Evolutionary conservation across 352 stramenopile species (phyloP), one percentile per base, ranked within the genome.

Genomic region (Phytopythium oedochilum): DNA sequence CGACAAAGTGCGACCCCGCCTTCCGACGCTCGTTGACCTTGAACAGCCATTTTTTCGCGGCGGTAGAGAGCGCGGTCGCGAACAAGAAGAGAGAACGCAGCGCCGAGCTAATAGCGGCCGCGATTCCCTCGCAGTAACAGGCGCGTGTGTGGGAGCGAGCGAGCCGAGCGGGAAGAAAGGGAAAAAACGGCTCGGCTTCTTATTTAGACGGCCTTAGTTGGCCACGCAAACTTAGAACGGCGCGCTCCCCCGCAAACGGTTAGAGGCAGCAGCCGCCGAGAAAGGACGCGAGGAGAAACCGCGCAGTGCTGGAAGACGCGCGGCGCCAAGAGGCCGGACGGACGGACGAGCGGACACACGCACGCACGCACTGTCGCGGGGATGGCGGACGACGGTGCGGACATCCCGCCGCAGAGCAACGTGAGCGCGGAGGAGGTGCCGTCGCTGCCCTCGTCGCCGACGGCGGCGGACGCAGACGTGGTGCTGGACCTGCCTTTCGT

Each of bases 381-480:
- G 40, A 59, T 59, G 53, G 42, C 53, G 40, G 23, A 65, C 50
- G 43, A 65, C 51, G 49, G 11, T 2, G 45, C 17, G 15, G 64
- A 71, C 36, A 79, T 88, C 39, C 70, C 73, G 28, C 55, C 85
- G 45, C 66, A 78, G 55, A 85, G 74, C 64, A 83, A 77, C 53
- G 71, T 69, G 47, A 80, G 59, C 63, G 61, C 59, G 11, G 68
- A 82, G 26, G 65, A 76, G 8, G 43, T 65, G 23, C 51, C 75
- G 59, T 73, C 74, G 61, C 57, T 89, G 56, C 78, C 78, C 50
- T 88, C 77, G 46, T 90, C 82, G 5, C 68, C 75, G 36, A 75
- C 66, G 10, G 58, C 65, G 1, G 69, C 73, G 39, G 63, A 64
- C 20, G 68, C 66, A 3, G 78, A 89, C 49, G 64, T 64, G 28